Percentiles rank a stretch among this genome's conserved stretches.
phyloP scores from a whole-genome alignment of 805 yeast species.

The Candida incommunis region DNA sequence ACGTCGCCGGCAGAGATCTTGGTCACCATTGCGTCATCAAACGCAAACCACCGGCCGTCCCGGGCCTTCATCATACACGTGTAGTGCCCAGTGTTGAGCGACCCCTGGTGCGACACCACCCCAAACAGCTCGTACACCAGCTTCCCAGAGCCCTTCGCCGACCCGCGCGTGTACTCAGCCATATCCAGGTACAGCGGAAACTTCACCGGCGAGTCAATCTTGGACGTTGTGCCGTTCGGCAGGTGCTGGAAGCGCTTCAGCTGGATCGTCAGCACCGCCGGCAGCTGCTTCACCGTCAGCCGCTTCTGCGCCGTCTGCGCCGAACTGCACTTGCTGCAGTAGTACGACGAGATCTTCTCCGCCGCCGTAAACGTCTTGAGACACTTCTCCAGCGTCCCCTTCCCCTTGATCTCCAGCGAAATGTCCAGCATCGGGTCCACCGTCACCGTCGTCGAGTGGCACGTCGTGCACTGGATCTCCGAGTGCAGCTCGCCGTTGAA shows the following conservation, averaged over 20 bases:
- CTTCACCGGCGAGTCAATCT: slow-evolving; percentile 59
- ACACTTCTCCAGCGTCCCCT: slow-evolving; percentile 40
- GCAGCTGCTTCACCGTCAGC: slow-evolving; percentile 50
- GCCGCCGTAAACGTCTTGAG: slow-evolving; percentile 60
- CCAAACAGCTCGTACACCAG: slow-evolving; percentile 74
- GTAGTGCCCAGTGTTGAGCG: slow-evolving; percentile 93
- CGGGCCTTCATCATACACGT: slow-evolving; percentile 59
- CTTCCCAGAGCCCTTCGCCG: slow-evolving; percentile 11
- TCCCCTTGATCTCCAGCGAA: slow-evolving; percentile 52
- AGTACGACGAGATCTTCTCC: slow-evolving; percentile 66
- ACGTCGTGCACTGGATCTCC: slow-evolving; percentile 58
- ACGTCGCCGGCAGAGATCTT: slow-evolving; percentile 53
- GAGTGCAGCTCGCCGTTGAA: slow-evolving; percentile 78
- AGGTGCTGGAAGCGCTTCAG: slow-evolving; percentile 58
- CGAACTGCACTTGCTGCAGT: slow-evolving; percentile 51
- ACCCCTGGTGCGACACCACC: slow-evolving; percentile 78
- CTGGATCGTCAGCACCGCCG: slow-evolving; percentile 73
- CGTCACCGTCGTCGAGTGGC: slow-evolving; percentile 51
- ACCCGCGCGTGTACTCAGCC: slow-evolving; percentile 34
- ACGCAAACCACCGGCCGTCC: slow-evolving; percentile 76
- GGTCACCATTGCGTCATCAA: slow-evolving; percentile 79
- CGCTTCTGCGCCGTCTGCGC: slow-evolving; percentile 58
- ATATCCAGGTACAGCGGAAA: slow-evolving; percentile 66
- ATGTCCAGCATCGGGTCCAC: slow-evolving; percentile 84
- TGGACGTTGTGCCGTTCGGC: slow-evolving; percentile 31